These are phyloP conservation scores for Zalerion maritima DNA, from an alignment of 495 filamentous ascomycete genomes.

Conservation along the genomic window DNA sequence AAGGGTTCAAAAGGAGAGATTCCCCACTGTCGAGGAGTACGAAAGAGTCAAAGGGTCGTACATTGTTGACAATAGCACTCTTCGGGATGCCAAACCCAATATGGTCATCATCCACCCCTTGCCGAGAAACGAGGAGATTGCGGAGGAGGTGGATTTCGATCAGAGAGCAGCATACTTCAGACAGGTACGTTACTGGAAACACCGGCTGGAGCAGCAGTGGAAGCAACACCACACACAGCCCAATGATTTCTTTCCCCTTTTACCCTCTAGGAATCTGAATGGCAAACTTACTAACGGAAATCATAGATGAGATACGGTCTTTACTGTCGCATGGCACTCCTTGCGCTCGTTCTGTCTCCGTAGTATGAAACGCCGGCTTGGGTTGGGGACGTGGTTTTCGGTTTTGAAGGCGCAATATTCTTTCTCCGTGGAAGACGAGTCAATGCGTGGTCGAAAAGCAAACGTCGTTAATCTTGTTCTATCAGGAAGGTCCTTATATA, in stretches of 20 bases:
- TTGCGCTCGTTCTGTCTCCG: slow-evolving; percentile 74
- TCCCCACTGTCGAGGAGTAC: slow-evolving; percentile 61
- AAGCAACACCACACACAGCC: too few relatives aligned
- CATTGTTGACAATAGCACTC: slow-evolving; percentile 75
- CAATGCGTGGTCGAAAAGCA: background rate
- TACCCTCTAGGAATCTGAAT: slow-evolving; percentile 1
- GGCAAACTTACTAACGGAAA: slow-evolving; percentile 24
- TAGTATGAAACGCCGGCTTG: slow-evolving; percentile 3
- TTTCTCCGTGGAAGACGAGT: background rate
- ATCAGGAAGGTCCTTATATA: too few relatives aligned
- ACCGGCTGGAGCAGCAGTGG: too few relatives aligned
- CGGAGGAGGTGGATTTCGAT: slow-evolving; percentile 94
- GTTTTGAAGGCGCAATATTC: background rate
- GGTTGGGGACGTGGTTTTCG: slow-evolving; percentile 1
- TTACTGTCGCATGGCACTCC: slow-evolving; percentile 92
- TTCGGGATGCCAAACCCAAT: slow-evolving; percentile 78
- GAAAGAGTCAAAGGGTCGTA: slow-evolving; percentile 77
- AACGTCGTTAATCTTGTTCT: background rate
- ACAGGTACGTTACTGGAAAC: slow-evolving; percentile 95
- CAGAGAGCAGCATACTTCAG: slow-evolving; percentile 94
- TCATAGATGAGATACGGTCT: slow-evolving; percentile 91
- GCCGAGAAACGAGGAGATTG: slow-evolving; percentile 81
- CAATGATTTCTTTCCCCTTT: slow-evolving; percentile 2
- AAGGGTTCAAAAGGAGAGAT: slow-evolving; percentile 90
- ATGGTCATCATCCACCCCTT: slow-evolving; percentile 94